Base-by-base conservation (phyloP, 2,329 filamentous ascomycete genomes). In the Metarhizium robertsii region DNA sequence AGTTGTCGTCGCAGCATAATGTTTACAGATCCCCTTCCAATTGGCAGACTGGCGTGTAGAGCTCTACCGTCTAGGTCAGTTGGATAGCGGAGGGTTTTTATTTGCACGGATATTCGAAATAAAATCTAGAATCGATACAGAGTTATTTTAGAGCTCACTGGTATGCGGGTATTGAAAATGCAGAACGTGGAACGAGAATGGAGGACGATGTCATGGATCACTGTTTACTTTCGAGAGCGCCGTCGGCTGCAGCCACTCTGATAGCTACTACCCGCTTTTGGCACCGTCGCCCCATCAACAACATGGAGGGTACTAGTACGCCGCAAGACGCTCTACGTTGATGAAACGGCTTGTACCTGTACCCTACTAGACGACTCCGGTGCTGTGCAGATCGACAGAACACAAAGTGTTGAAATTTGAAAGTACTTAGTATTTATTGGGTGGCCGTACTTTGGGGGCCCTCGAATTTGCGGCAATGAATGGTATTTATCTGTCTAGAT, bases 1-100 rank as follows among this genome's bases (percentile, higher is more conserved):
- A 46, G 16, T 52, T 55, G 60, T 55, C 74, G 72, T 60, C 71
- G 71, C 58, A 72, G 71, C 67, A 72, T 70, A 52, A 57, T 66
- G 55, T 60, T 59, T 47, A 43, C 30, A 43, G 30, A 42, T 10
- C 36, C 30, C 47, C 36, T 36, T 38, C 30, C 47, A 53, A 46
- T n/a, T 46, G 43, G 43, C 43, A 46, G 43, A 29, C 43, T 18
- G 43, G n/a, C 43, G 40, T 18, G 6, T 16, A 4, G n/a, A 6
- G 40, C 6, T 20, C 3, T 45, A 18, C 16, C 20, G 42, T 20
- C 18, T 3, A 20, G n/a, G 16, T 6, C 11, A 7, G 16, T 18
- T 20, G 7, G 42, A 45, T 2, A 8, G 16, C 10, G 16, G 42
- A 16, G 40, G 10, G 2, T 10, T 43, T 16, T 7, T 45, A 7